Conservation (phyloP, 768 basidiomycete species). For the Psilocybe tampanensis region DNA sequence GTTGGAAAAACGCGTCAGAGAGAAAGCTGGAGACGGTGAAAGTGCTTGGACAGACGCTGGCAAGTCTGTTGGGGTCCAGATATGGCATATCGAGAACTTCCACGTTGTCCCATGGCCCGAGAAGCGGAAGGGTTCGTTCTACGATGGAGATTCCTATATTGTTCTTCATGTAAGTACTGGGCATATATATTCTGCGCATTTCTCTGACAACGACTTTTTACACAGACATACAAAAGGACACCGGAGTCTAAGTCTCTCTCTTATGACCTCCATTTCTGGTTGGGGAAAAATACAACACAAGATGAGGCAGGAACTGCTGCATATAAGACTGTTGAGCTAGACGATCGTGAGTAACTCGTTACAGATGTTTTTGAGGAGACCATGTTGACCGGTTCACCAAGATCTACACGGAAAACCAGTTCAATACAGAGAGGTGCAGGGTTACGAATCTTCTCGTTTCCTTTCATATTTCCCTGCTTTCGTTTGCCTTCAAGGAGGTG, state of each 20-base stretch:
- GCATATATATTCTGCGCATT: not conserved
- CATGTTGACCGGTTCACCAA: slow-evolving; percentile 19
- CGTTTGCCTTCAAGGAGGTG: slow-evolving; percentile 31
- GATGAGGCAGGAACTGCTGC: slow-evolving; percentile 67
- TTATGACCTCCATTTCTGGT: slow-evolving; percentile 69
- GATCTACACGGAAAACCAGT: slow-evolving; percentile 59
- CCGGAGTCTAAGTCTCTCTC: slow-evolving; percentile 48
- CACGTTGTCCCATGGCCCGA: slow-evolving; percentile 55
- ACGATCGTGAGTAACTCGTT: slow-evolving; percentile 49
- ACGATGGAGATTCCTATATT: slow-evolving; percentile 68
- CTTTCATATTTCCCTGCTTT: slow-evolving; percentile 35
- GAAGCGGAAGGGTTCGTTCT: slow-evolving; percentile 55
- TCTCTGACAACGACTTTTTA: not conserved
- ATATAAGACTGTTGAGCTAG: slow-evolving; percentile 69
- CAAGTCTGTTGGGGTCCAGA: slow-evolving; percentile 42
- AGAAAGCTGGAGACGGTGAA: slow-evolving; percentile 53
- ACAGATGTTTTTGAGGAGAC: not conserved
- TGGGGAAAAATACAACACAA: slow-evolving; percentile 58
- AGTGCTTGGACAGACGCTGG: slow-evolving; percentile 54
- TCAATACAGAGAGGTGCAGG: slow-evolving; percentile 65
- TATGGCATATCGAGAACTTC: slow-evolving; percentile 65
- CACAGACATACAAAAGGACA: slow-evolving; percentile 59
- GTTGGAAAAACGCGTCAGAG: slow-evolving; percentile 60
- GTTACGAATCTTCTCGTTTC: slow-evolving; percentile 51
- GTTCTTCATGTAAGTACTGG: slow-evolving; percentile 53